These are phyloP conservation scores for Myxozyma nipponensis DNA, from an alignment of 805 yeast species.

Conservation along the genomic window DNA sequence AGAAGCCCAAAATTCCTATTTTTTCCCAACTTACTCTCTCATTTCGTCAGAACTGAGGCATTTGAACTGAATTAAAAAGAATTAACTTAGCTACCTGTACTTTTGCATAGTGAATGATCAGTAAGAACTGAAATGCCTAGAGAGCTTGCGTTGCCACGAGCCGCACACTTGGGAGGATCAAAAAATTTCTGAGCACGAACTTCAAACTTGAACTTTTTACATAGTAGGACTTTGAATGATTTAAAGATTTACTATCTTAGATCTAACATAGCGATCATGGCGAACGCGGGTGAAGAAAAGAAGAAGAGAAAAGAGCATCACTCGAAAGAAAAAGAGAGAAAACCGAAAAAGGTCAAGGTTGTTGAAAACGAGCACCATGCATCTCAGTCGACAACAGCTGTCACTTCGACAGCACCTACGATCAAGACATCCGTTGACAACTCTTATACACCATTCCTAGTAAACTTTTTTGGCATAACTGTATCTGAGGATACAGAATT, in stretches of 20 bases:
- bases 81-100: no score
- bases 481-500: slow-evolving; percentile 58
- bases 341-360: background rate
- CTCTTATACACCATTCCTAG: slow-evolving; percentile 13
- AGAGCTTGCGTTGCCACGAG: no score
- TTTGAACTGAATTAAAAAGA: no score
- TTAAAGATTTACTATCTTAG: background rate
- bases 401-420: background rate
- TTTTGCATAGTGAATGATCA: no score
- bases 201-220: background rate
- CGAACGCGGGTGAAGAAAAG: slow-evolving; percentile 1
- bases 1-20: no score
- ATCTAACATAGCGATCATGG: background rate
- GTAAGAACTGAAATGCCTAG: no score
- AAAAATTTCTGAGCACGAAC: background rate
- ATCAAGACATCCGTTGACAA: slow-evolving; percentile 12
- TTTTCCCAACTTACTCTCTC: no score
- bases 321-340: slow-evolving; percentile 11
- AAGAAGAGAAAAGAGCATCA: slow-evolving; percentile 8
- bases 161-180: background rate
- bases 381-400: background rate
- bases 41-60: no score
- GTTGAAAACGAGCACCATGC: background rate
- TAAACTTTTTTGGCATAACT: slow-evolving; percentile 66
- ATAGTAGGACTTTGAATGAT: no score